Evolutionary conservation across 345 rosid species (phyloP).

Genomic region (Punica granatum): DNA sequence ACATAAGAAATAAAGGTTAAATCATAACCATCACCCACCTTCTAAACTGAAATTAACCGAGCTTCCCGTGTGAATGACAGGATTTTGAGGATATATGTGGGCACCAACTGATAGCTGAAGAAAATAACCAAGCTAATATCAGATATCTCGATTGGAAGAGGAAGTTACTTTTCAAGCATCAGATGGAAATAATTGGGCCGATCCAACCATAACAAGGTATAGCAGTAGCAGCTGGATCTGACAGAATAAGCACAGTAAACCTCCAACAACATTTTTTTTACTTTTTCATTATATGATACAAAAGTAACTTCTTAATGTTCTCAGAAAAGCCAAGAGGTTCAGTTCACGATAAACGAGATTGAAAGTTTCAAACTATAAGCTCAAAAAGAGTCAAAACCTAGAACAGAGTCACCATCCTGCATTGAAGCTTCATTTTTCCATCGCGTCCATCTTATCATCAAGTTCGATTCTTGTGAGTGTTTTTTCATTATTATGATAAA

Average conservation of each 20-base stretch:
- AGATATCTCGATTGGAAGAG: slow-evolving; percentile 6
- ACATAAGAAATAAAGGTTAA: background rate
- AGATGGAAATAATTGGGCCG: background rate
- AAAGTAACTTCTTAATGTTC: background rate
- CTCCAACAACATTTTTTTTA: background rate
- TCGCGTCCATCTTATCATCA: background rate
- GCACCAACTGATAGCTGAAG: slow-evolving; percentile 86
- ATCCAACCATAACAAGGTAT: background rate
- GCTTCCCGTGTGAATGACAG: slow-evolving; percentile 50
- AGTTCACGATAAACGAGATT: background rate
- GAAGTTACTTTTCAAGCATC: background rate
- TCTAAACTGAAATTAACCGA: slow-evolving; percentile 44
- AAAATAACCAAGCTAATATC: slow-evolving; percentile 11
- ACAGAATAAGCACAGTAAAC: background rate
- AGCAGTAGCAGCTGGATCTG: background rate
- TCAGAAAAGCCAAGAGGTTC: background rate
- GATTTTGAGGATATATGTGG: slow-evolving; percentile 60
- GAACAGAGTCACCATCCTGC: background rate
- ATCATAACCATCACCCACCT: slow-evolving; percentile 31
- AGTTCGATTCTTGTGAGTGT: background rate
- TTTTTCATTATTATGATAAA: background rate
- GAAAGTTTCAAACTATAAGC: background rate
- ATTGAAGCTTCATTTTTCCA: background rate
- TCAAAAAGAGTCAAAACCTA: background rate
- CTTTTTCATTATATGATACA: too few species aligned